These are phyloP conservation scores for Hypericum androsaemum DNA, from an alignment of 345 rosid genomes.

Conservation along the genomic window DNA sequence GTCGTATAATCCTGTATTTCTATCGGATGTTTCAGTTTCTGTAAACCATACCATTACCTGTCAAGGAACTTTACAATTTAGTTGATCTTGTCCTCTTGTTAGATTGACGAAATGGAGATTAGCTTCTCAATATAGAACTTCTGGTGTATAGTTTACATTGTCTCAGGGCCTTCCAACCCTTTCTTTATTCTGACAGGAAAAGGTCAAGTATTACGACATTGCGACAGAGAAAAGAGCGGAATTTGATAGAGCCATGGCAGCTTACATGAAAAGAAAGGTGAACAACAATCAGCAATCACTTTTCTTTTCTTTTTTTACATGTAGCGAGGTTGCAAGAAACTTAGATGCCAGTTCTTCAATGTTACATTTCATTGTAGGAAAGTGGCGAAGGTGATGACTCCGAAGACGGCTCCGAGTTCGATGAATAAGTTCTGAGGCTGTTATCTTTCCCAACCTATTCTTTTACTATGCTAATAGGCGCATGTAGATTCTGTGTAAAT, in stretches of 20 bases:
- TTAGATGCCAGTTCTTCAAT: slow-evolving; percentile 7
- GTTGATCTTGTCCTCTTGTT: too few species aligned
- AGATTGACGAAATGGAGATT: too few species aligned
- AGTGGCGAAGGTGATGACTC: slow-evolving; percentile 48
- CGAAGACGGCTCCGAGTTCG: slow-evolving; percentile 57
- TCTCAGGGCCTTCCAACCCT: slow-evolving; percentile 1
- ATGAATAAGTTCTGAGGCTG: slow-evolving; percentile 24
- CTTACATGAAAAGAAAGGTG: slow-evolving; percentile 63
- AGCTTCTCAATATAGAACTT: too few species aligned
- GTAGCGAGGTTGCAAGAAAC: slow-evolving; percentile 1
- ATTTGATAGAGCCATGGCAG: slow-evolving; percentile 66
- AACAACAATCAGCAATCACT: neutral
- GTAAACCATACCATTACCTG: neutral
- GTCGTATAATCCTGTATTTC: neutral
- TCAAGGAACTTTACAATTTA: too few species aligned
- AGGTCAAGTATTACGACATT: slow-evolving; percentile 83
- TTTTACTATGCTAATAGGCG: too few species aligned
- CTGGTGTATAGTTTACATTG: too few species aligned
- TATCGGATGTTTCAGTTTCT: neutral
- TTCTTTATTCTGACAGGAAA: slow-evolving; percentile 42
- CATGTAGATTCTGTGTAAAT: too few species aligned
- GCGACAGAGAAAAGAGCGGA: slow-evolving; percentile 85
- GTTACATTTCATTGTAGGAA: slow-evolving; percentile 39
- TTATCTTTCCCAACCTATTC: too few species aligned
- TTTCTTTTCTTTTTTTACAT: slow-evolving; percentile 6